These are phyloP conservation scores for Eragrostis nindensis DNA, from an alignment of 176 grass and related monocot genomes.

Conservation along the genomic window DNA sequence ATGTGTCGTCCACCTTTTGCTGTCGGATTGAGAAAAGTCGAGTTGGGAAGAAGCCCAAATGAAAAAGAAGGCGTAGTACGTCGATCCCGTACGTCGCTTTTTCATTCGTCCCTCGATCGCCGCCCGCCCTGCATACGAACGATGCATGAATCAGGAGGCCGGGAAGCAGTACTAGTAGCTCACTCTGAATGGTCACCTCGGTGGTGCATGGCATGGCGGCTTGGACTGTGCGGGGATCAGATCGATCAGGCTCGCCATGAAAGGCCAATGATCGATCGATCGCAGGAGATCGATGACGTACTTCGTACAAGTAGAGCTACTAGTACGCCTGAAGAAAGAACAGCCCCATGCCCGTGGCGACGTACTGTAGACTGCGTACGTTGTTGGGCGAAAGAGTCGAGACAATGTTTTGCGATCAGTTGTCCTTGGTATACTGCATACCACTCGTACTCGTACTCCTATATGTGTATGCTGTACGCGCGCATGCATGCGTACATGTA, in stretches of 20 bases:
- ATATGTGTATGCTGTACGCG: neutral
- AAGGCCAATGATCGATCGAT: neutral
- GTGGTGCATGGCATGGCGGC: too few species aligned
- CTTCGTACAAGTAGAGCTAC: too few species aligned
- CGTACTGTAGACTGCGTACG: too few species aligned
- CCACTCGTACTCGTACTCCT: too few species aligned
- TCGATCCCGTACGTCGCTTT: conserved; percentile 1
- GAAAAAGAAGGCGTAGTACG: too few species aligned
- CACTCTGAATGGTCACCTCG: conserved; percentile 32
- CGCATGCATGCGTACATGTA: neutral
- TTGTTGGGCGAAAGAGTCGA: neutral
- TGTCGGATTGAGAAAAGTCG: conserved; percentile 17
- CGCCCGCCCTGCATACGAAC: too few species aligned
- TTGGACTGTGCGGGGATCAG: neutral
- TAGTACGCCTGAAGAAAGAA: too few species aligned
- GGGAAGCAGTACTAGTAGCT: neutral
- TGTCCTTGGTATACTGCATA: neutral
- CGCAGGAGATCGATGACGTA: too few species aligned
- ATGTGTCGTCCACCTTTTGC: neutral
- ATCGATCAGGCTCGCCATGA: neutral
- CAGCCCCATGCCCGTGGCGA: too few species aligned
- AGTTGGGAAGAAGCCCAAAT: neutral
- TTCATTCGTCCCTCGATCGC: neutral
- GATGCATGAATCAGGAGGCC: neutral
- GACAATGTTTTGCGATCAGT: neutral